Conservation (phyloP, 495 filamentous ascomycete genomes). For the Talaromyces wortmannii region DNA sequence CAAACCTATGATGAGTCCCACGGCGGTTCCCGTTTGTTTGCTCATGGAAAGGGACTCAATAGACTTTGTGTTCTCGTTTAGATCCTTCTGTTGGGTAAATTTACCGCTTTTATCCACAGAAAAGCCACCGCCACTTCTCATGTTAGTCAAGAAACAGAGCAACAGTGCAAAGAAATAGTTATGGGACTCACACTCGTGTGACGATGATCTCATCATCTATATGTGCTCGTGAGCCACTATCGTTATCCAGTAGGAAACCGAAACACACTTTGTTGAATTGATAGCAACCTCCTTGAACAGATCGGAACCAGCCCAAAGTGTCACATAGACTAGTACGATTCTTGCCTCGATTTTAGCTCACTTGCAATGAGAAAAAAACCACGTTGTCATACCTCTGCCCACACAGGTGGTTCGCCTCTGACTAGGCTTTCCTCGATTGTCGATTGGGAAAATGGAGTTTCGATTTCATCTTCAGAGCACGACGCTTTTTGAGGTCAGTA, state of each 20-base stretch:
- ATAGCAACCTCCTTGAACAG: constrained; percentile 57
- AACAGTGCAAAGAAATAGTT: background rate
- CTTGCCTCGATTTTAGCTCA: constrained; percentile 8
- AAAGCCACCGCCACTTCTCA: constrained; percentile 45
- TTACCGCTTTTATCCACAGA: constrained; percentile 30
- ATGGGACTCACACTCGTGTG: constrained; percentile 49
- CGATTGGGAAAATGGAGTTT: background rate
- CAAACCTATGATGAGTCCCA: constrained; percentile 57
- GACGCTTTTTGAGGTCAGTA: background rate
- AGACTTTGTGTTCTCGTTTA: constrained; percentile 19
- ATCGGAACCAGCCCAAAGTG: constrained; percentile 56
- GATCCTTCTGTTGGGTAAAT: constrained; percentile 36
- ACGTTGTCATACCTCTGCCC: constrained; percentile 40
- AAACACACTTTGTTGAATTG: constrained; percentile 32
- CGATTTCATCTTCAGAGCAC: background rate
- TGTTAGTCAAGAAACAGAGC: constrained; percentile 9
- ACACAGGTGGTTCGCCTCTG: constrained; percentile 42
- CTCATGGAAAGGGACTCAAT: constrained; percentile 31
- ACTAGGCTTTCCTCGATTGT: background rate
- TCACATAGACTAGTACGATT: constrained; percentile 59
- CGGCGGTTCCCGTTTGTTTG: constrained; percentile 24
- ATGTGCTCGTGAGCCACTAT: constrained; percentile 47
- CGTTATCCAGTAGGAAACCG: constrained; percentile 58
- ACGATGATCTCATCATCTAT: constrained; percentile 63
- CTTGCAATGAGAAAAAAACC: constrained; percentile 2